Percentiles rank a stretch among this genome's conserved stretches.
phyloP scores from a whole-genome alignment of 306 rosid genomes.

The Pueraria montana region DNA sequence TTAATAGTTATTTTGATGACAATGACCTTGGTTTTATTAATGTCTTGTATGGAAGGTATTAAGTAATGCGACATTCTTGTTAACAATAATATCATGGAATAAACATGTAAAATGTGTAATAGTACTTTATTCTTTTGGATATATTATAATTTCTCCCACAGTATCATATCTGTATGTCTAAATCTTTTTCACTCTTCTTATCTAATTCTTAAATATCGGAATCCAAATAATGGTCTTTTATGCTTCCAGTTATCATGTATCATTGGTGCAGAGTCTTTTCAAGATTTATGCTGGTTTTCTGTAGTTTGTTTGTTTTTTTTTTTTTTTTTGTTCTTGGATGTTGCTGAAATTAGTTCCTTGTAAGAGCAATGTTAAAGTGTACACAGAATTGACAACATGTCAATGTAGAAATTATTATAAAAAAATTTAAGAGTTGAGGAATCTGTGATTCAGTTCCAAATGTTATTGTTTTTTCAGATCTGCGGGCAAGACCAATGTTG shows the following conservation, averaged over 20 bases:
- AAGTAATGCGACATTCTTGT: constrained; percentile 37
- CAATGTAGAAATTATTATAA: constrained; percentile 13
- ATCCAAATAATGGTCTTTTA: constrained; percentile 24
- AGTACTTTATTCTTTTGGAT: neutral
- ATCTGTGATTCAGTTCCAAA: constrained; percentile 5
- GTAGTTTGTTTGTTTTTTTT: too few species aligned
- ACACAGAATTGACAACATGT: constrained; percentile 10
- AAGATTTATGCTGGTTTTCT: constrained; percentile 30
- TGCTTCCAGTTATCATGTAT: constrained; percentile 28
- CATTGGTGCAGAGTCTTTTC: constrained; percentile 1
- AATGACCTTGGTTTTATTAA: constrained; percentile 74
- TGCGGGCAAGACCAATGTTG: constrained; percentile 82
- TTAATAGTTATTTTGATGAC: constrained; percentile 61
- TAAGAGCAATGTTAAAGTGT: constrained; percentile 3
- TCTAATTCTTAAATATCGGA: constrained; percentile 36
- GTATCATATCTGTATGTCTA: neutral
- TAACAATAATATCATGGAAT: constrained; percentile 1
- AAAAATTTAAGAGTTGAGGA: constrained; percentile 3
- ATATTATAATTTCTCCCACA: neutral
- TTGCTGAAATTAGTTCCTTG: constrained; percentile 39
- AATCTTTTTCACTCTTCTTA: neutral
- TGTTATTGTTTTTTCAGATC: constrained; percentile 62
- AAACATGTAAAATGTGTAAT: neutral
- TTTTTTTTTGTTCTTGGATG: neutral
- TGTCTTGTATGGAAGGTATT: constrained; percentile 85